These are phyloP conservation scores for Schizosaccharomyces cryophilus DNA, from an alignment of 805 yeast genomes.

Conservation along the genomic window DNA sequence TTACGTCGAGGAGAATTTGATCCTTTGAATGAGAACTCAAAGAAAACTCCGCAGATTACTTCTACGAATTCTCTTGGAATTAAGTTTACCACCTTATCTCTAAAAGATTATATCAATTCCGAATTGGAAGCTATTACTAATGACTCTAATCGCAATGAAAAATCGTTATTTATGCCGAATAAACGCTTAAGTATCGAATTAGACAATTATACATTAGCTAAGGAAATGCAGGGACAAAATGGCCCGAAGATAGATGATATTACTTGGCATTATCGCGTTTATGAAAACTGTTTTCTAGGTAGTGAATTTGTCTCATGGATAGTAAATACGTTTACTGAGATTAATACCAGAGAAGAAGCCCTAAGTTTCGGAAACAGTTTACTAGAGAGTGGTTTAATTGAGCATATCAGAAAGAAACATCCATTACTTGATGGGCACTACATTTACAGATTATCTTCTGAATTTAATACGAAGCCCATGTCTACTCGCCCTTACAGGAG, in stretches of 20 bases:
- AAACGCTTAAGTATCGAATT: constrained; percentile 8
- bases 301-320: constrained; percentile 73
- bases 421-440: constrained; percentile 80
- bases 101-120: not conserved
- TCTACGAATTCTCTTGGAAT: constrained; percentile 1
- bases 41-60: constrained; percentile 5
- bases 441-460: constrained; percentile 48
- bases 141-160: not conserved
- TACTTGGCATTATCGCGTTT: constrained; percentile 73
- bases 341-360: constrained; percentile 64
- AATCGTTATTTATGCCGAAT: not conserved
- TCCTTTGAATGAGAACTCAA: constrained; percentile 17
- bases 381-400: constrained; percentile 46
- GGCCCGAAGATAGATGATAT: constrained; percentile 53
- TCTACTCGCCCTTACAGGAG: not conserved
- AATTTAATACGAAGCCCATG: constrained; percentile 15
- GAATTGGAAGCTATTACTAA: not conserved
- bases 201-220: constrained; percentile 24
- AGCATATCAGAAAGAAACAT: constrained; percentile 67
- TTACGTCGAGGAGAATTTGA: constrained; percentile 33
- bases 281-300: constrained; percentile 59
- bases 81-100: not conserved
- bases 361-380: constrained; percentile 51
- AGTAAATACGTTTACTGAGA: constrained; percentile 50
- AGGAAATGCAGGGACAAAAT: constrained; percentile 32